Conservation (phyloP, 305 asterid species). For the Solanum hybrid region DNA sequence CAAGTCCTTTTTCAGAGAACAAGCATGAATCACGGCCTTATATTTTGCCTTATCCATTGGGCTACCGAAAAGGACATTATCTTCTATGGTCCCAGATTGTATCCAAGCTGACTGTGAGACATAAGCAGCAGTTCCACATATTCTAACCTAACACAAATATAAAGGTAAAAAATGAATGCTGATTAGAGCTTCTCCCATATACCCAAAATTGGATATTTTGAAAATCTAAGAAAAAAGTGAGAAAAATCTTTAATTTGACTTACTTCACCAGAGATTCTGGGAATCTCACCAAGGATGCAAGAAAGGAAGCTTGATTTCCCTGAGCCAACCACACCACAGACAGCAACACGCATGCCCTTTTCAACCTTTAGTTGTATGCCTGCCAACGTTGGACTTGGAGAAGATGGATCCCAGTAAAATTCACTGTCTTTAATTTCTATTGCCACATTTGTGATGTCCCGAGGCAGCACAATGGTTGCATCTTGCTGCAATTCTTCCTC, state of each 20-base stretch:
- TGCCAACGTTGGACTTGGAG: constrained; percentile 51
- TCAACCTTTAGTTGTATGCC: constrained; percentile 57
- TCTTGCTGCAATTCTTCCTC: constrained; percentile 87
- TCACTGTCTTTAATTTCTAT: constrained; percentile 76
- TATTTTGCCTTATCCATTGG: constrained; percentile 87
- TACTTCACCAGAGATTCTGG: constrained; percentile 84
- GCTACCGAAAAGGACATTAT: constrained; percentile 82
- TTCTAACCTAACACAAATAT: constrained; percentile 45
- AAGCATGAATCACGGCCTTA: constrained; percentile 81
- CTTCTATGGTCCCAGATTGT: constrained; percentile 92
- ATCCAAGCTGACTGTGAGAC: constrained; percentile 98
- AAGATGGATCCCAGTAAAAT: constrained; percentile 79
- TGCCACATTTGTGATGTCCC: constrained; percentile 53
- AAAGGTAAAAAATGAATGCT: constrained; percentile 7
- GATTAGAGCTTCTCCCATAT: neutral
- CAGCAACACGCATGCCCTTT: constrained; percentile 93
- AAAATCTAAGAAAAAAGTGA: neutral
- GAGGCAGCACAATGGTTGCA: constrained; percentile 61
- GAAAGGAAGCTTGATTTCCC: constrained; percentile 97
- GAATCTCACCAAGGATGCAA: constrained; percentile 95
- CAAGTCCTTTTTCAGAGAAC: constrained; percentile 60
- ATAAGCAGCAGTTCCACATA: constrained; percentile 82
- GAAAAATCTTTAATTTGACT: constrained; percentile 22
- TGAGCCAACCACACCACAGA: constrained; percentile 94
- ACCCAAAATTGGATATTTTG: constrained; percentile 3